These are phyloP conservation scores for Paraurostyla sp. DNA, from an alignment of 73 alveolate genomes.

Conservation along the genomic window DNA sequence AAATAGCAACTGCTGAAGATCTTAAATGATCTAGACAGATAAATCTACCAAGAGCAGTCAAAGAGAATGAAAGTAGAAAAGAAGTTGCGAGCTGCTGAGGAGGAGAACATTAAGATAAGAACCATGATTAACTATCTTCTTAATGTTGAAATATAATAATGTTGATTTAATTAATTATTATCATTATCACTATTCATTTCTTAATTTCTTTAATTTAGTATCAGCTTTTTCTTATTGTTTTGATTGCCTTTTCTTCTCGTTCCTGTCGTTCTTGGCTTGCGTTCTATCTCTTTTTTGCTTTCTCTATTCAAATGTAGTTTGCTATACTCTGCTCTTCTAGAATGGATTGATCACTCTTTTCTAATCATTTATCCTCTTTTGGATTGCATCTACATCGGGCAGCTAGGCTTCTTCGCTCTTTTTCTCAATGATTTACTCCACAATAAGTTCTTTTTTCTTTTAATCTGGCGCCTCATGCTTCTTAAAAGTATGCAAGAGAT, in stretches of 20 bases:
- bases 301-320: background rate
- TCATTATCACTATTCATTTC: background rate
- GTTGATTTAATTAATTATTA: background rate
- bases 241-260: background rate
- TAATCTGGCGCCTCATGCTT: background rate
- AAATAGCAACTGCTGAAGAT: background rate
- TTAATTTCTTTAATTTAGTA: background rate
- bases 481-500: background rate
- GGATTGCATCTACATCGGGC: background rate
- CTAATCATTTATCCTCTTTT: conserved; percentile 1
- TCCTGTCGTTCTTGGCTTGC: conserved; percentile 1
- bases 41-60: conserved; percentile 12
- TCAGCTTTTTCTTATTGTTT: background rate
- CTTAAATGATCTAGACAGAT: conserved; percentile 6
- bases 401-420: background rate
- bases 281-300: conserved; percentile 30
- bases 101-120: conserved; percentile 20
- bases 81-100: background rate
- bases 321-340: conserved; percentile 17
- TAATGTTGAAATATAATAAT: background rate
- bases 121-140: conserved; percentile 1
- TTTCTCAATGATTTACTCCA: conserved; percentile 28
- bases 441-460: background rate
- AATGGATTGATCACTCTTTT: conserved; percentile 15
- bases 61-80: conserved; percentile 28